Percentiles rank a stretch among this genome's conserved stretches.
Conservation (phyloP, 208 protist genomes). For the Leishmania mexicana region DNA sequence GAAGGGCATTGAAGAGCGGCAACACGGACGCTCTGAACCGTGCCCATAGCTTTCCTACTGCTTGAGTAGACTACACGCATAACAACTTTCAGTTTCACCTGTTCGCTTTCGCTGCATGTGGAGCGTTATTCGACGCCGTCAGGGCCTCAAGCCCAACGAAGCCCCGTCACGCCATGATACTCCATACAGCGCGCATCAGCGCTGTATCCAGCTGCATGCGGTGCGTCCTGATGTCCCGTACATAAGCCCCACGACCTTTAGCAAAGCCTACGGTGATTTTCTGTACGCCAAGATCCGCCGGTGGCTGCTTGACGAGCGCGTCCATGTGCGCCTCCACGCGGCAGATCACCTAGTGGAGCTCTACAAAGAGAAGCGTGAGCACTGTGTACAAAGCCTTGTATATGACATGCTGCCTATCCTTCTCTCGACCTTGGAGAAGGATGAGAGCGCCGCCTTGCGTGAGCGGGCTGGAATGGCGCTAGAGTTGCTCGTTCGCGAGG, state of each 20-base stretch:
- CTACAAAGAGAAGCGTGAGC: constrained; percentile 73
- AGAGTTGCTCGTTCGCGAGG: constrained; percentile 62
- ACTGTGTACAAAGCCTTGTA: constrained; percentile 52
- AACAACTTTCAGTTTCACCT: neutral
- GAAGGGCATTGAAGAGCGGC: neutral
- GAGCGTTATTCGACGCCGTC: constrained; percentile 66
- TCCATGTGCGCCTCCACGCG: constrained; percentile 58
- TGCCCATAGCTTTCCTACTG: neutral
- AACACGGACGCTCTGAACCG: neutral
- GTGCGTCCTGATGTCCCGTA: constrained; percentile 58
- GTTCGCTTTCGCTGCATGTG: constrained; percentile 46
- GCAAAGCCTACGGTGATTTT: constrained; percentile 63
- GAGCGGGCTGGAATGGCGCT: constrained; percentile 64
- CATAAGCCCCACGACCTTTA: constrained; percentile 66
- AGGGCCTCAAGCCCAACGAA: constrained; percentile 48
- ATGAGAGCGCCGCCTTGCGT: constrained; percentile 66
- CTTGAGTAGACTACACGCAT: neutral
- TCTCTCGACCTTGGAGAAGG: constrained; percentile 54
- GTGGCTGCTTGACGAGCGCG: constrained; percentile 66
- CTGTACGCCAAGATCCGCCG: constrained; percentile 73
- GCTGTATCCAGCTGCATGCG: constrained; percentile 76
- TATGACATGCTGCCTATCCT: constrained; percentile 63
- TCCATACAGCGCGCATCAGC: constrained; percentile 55
- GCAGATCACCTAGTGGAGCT: constrained; percentile 69
- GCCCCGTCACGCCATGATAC: constrained; percentile 10